phyloP scores from a whole-genome alignment of 495 filamentous ascomycete species.

The Cercophora sp. region DNA sequence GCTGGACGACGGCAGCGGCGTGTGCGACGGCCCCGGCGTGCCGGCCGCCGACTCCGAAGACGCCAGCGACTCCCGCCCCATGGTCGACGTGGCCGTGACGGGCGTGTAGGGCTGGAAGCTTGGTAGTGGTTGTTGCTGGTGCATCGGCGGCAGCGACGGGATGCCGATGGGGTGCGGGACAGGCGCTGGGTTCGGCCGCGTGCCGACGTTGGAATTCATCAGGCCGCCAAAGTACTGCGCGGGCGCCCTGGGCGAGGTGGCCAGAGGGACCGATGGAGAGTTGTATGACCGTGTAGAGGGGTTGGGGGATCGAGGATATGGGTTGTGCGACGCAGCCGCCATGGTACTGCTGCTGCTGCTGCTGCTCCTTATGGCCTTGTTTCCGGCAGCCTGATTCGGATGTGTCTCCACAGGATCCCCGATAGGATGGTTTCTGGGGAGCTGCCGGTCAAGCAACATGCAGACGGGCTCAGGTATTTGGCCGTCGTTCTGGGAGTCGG shows the following conservation, averaged over 20 bases:
- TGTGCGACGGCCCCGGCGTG: conserved; percentile 47
- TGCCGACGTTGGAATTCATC: conserved; percentile 38
- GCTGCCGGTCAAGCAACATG: conserved; percentile 44
- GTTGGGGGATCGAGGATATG: conserved; percentile 51
- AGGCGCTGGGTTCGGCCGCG: conserved; percentile 29
- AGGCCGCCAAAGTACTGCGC: conserved; percentile 44
- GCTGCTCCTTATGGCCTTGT: conserved; percentile 26
- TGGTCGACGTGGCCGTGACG: conserved; percentile 40
- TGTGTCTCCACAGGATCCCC: conserved; percentile 37
- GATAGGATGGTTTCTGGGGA: conserved; percentile 35
- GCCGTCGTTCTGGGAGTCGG: conserved; percentile 18
- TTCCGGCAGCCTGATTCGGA: conserved; percentile 31
- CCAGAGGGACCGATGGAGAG: conserved; percentile 52
- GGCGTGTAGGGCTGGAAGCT: conserved; percentile 46
- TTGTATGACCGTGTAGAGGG: conserved; percentile 51
- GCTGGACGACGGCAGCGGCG: conserved; percentile 38
- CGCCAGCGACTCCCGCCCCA: conserved; percentile 52
- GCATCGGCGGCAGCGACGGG: conserved; percentile 36
- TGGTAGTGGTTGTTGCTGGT: conserved; percentile 20
- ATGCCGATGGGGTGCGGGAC: conserved; percentile 44
- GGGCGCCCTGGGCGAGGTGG: conserved; percentile 48
- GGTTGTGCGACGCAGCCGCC: conserved; percentile 51
- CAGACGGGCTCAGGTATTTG: conserved; percentile 29
- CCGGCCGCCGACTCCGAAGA: conserved; percentile 49
- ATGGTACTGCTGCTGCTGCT: conserved; percentile 40